phyloP scores from a whole-genome alignment of 306 rosid species.

The Comarum palustre region DNA sequence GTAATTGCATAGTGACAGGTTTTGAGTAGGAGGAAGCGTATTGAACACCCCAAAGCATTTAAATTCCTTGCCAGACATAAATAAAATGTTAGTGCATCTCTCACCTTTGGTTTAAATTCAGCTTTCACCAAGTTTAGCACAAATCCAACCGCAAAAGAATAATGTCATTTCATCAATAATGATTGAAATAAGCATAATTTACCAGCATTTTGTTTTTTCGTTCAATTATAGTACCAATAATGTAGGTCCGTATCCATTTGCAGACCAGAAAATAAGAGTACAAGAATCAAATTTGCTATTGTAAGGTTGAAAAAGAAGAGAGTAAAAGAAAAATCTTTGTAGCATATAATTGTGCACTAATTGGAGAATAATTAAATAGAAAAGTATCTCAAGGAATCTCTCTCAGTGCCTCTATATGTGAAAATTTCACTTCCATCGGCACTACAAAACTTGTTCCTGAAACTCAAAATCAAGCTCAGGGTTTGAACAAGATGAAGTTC shows the following conservation, averaged over 20 bases:
- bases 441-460: not conserved
- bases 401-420: conserved; percentile 11
- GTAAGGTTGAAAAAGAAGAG: not conserved
- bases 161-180: not conserved
- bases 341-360: not conserved
- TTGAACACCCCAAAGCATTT: not conserved
- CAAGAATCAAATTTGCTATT: conserved; percentile 12
- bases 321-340: not conserved
- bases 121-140: not conserved
- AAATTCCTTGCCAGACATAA: not conserved
- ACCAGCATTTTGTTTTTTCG: not conserved
- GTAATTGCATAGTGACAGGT: not conserved
- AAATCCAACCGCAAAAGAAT: not conserved
- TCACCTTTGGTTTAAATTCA: not conserved
- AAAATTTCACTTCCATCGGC: conserved; percentile 10
- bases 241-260: not conserved
- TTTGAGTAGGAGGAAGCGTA: not conserved
- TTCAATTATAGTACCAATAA: not conserved
- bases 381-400: conserved; percentile 12
- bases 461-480: conserved; percentile 6
- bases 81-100: not conserved
- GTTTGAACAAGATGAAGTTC: conserved; percentile 29
- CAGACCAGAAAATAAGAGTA: not conserved
- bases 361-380: conserved; percentile 1
- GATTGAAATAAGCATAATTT: not conserved